Evolutionary conservation across 2,329 filamentous ascomycete genomes (phyloP), one percentile per base, ranked within the genome.

Genomic region (Aspergillus calidoustus): DNA sequence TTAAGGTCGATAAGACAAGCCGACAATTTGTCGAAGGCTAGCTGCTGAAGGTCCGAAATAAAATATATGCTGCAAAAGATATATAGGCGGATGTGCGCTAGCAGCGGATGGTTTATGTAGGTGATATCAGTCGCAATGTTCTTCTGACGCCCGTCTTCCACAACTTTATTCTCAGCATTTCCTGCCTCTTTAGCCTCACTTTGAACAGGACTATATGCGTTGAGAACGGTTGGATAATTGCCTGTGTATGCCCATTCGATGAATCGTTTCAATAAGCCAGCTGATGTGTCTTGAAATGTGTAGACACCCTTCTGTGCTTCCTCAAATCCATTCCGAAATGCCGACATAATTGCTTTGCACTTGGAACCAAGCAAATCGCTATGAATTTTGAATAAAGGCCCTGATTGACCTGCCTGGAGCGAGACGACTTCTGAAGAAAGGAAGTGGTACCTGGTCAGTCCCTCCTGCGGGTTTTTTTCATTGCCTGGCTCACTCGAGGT

Each of bases 51-150:
- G 23, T 56, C 57, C 13, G 41, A n/a, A 31, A 63, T 54, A 23
- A 63, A 47, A 53, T 63, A 65, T 28, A 50, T 48, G 31, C 62
- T 51, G 23, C 43, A 60, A 57, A 65, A 65, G 34, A 65, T 54
- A 25, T 65, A 65, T 25, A 65, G 60, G 9, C 57, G 57, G 51
- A 65, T 43, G 30, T 65, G 57, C 9, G 41, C 38, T 25, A 65
- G 57, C 6, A 63, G 50, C 22, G 57, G 61, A 41, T 65, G 63
- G 41, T 59, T 56, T 34, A 61, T 52, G n/a, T 7, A 43, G 3
- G 52, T 60, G 13, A 60, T 44, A 25, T 63, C n/a, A 51, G 41
- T 25, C 30, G 30, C 30, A 34, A 34, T 34, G 30, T 7, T 34
- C 38, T 41, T 58, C 28, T 58, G 11, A 41, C 41, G 15, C 46